phyloP scores from a whole-genome alignment of 495 filamentous ascomycete genomes.

The Penicillium parvum region DNA sequence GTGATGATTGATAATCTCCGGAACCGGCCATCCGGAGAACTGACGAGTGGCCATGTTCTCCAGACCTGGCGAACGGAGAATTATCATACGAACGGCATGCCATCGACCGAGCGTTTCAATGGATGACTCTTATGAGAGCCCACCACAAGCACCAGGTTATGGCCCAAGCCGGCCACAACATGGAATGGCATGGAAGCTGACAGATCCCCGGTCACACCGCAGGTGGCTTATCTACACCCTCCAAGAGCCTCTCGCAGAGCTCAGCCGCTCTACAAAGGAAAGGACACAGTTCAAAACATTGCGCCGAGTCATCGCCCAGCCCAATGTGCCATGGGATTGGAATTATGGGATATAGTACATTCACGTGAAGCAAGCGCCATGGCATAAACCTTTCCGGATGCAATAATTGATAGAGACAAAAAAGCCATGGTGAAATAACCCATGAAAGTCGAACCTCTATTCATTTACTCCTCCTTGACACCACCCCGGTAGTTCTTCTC shows the following conservation, averaged over 20 bases:
- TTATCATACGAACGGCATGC: too few relatives aligned
- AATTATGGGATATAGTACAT: not conserved
- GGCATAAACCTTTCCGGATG: not conserved
- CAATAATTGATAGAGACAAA: too few relatives aligned
- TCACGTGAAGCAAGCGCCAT: not conserved
- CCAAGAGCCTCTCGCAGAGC: too few relatives aligned
- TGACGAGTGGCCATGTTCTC: not conserved
- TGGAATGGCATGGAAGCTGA: conserved; percentile 4
- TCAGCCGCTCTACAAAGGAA: not conserved
- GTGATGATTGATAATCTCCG: conserved; percentile 2
- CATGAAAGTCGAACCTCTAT: too few relatives aligned
- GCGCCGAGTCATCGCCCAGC: not conserved
- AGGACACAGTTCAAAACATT: not conserved
- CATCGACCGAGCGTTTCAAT: too few relatives aligned
- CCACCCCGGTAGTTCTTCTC: conserved; percentile 83
- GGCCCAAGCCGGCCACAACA: not conserved
- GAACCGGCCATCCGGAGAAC: not conserved
- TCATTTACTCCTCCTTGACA: conserved; percentile 80
- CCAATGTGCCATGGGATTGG: not conserved
- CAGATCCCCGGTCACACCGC: not conserved
- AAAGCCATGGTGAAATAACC: too few relatives aligned
- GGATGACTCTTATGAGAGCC: too few relatives aligned
- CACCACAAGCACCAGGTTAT: too few relatives aligned
- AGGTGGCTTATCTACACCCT: too few relatives aligned
- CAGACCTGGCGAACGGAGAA: not conserved